phyloP scores from a whole-genome alignment of 306 rosid species.

The Betula pendula region DNA sequence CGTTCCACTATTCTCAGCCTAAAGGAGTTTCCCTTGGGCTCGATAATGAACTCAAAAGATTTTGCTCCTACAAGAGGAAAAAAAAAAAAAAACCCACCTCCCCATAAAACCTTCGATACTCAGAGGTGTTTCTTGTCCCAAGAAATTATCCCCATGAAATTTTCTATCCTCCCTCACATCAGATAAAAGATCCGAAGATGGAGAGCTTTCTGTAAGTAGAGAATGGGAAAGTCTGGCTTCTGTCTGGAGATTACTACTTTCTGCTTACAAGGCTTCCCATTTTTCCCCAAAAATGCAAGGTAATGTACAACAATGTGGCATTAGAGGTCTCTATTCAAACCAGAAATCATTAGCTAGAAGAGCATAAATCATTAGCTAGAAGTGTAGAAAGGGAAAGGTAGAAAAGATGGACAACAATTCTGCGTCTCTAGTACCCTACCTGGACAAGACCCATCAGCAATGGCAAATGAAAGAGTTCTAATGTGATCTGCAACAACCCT shows the following conservation, averaged over 20 bases:
- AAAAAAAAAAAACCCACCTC: no score
- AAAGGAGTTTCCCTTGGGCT: no score
- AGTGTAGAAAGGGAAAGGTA: background rate
- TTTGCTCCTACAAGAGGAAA: no score
- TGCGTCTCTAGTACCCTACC: constrained; percentile 45
- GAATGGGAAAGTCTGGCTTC: constrained; percentile 77
- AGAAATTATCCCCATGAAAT: constrained; percentile 53
- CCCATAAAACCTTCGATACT: no score
- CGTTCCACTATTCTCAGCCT: no score
- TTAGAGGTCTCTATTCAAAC: background rate
- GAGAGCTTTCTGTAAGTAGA: constrained; percentile 72
- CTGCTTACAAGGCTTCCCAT: constrained; percentile 25
- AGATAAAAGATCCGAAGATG: constrained; percentile 61
- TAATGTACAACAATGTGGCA: background rate
- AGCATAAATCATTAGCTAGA: background rate
- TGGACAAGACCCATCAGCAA: constrained; percentile 98
- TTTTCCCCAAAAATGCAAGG: background rate
- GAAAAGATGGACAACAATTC: constrained; percentile 8
- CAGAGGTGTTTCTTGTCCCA: constrained; percentile 83
- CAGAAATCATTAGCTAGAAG: background rate
- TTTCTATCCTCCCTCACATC: constrained; percentile 71
- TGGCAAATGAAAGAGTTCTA: constrained; percentile 81
- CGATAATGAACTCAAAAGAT: no score
- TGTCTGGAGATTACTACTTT: constrained; percentile 53
- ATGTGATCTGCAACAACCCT: constrained; percentile 74